Evolutionary conservation across 148 eudicot species (phyloP).

Genomic region (Rhododendron simsii): DNA sequence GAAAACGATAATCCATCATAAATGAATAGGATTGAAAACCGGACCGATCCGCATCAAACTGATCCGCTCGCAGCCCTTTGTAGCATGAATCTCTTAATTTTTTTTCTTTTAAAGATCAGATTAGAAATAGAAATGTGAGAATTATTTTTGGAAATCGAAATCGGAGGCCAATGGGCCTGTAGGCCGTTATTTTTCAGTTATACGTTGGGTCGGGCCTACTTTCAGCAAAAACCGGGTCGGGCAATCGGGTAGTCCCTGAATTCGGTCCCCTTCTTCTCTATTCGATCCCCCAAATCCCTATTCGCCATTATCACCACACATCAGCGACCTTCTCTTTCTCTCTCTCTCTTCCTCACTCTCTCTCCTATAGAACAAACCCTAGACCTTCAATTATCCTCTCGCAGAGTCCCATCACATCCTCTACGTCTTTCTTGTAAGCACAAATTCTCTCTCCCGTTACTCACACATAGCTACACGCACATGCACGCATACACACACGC

Average conservation of each 20-base stretch:
- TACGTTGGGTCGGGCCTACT: not conserved
- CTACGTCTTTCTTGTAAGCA: not conserved
- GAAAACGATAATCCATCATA: too few species aligned
- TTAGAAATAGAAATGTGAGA: too few species aligned
- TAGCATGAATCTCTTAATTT: too few species aligned
- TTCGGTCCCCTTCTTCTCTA: not conserved
- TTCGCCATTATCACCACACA: constrained; percentile 8
- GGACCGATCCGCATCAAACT: too few species aligned
- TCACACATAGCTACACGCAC: not conserved
- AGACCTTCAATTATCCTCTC: not conserved
- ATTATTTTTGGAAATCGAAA: not conserved
- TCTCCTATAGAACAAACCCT: not conserved
- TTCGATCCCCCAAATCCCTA: constrained; percentile 4
- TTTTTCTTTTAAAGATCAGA: too few species aligned
- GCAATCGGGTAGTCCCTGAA: constrained; percentile 3
- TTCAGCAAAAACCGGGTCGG: not conserved
- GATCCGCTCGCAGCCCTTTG: too few species aligned
- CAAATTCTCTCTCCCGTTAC: not conserved
- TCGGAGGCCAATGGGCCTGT: not conserved
- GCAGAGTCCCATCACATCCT: not conserved
- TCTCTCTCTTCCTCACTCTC: not conserved
- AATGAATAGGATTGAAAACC: too few species aligned
- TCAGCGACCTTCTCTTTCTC: not conserved
- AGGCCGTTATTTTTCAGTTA: not conserved
- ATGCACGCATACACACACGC: not conserved